Evolutionary conservation across 495 filamentous ascomycete species (phyloP).

Genomic region (Talaromyces ruber): DNA sequence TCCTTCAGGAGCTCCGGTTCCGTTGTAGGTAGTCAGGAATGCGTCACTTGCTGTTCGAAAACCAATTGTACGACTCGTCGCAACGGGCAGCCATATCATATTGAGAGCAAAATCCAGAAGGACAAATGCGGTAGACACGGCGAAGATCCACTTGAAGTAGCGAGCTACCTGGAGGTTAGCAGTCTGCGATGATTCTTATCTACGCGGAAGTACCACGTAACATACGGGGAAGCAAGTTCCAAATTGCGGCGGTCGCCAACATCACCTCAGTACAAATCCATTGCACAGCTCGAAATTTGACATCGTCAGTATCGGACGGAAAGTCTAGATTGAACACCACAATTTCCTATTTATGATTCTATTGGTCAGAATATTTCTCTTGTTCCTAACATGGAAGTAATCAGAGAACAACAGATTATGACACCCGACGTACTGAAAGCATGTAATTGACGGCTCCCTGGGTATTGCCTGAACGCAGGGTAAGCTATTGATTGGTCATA

Average conservation of each 20-base stretch:
- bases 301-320: conserved; percentile 31
- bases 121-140: conserved; percentile 36
- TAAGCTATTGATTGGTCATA: neutral
- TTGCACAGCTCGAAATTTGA: conserved; percentile 46
- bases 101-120: conserved; percentile 47
- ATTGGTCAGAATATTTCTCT: neutral
- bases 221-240: conserved; percentile 38
- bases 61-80: conserved; percentile 40
- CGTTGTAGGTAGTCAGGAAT: conserved; percentile 50
- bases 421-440: conserved; percentile 29
- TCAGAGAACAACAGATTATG: too few relatives aligned
- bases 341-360: conserved; percentile 28
- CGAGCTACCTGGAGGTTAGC: conserved; percentile 17
- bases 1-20: conserved; percentile 45
- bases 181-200: neutral
- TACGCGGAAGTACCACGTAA: neutral
- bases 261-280: conserved; percentile 45
- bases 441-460: conserved; percentile 48
- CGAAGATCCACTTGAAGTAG: conserved; percentile 38
- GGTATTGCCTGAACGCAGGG: conserved; percentile 20
- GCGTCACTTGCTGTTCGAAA: conserved; percentile 45
- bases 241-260: conserved; percentile 31
- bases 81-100: conserved; percentile 51
- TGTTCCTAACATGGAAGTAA: neutral
- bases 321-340: conserved; percentile 44